Evolutionary conservation across 768 basidiomycete genomes (phyloP).

Genomic region (Naganishia vishniacii): DNA sequence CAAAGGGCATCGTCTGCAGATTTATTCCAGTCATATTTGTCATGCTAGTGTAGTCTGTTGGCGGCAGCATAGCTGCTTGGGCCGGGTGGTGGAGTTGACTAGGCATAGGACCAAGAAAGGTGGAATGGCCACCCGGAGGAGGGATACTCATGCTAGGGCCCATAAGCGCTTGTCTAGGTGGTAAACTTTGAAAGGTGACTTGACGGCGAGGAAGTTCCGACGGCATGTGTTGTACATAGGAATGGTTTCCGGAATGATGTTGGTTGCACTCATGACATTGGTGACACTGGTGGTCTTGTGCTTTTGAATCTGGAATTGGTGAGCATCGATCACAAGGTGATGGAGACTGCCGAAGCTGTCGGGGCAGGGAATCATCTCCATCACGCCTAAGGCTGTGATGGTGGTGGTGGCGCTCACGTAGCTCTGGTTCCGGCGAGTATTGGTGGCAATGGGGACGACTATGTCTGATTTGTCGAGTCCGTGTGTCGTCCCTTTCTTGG

Average conservation of each 20-base stretch:
- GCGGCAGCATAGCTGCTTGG: constrained; percentile 9
- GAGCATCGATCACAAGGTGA: background rate
- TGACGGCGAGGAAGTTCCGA: background rate
- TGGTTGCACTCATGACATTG: background rate
- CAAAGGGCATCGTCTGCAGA: constrained; percentile 25
- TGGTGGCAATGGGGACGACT: too few relatives aligned
- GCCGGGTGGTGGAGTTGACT: constrained; percentile 8
- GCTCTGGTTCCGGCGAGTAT: too few relatives aligned
- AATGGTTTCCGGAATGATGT: background rate
- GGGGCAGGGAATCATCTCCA: constrained; percentile 3
- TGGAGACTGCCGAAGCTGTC: background rate
- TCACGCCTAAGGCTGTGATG: background rate
- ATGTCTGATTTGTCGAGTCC: too few relatives aligned
- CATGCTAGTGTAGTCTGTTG: constrained; percentile 25
- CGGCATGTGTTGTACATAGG: background rate
- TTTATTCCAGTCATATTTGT: constrained; percentile 24
- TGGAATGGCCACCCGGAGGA: background rate
- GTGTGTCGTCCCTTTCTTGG: too few relatives aligned
- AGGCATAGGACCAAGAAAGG: constrained; percentile 2
- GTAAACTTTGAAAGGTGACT: constrained; percentile 13
- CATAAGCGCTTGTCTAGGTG: background rate
- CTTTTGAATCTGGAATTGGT: background rate
- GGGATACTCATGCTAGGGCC: background rate
- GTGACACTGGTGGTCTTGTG: background rate
- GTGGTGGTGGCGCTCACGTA: background rate